Base-by-base conservation (phyloP, 2,329 filamentous ascomycete genomes). In the Lecanicillium sp. region DNA sequence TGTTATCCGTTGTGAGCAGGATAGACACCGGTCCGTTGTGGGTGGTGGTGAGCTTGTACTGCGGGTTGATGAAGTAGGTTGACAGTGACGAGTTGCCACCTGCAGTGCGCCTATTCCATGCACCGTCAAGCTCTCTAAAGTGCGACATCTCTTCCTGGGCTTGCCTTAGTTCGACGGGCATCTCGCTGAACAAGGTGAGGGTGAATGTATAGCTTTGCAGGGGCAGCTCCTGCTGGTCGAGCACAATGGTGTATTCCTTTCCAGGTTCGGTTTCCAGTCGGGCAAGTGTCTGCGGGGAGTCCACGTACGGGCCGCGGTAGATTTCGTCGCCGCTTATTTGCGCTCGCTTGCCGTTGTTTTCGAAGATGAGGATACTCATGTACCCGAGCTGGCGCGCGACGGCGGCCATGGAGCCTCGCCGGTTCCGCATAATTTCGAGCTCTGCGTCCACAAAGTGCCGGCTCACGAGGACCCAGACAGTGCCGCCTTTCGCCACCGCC, bases 261-360 rank as follows among this genome's bases (percentile, higher is more conserved):
- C 56, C 57, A 4, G 66, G 62, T 22, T 49, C 48, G 5, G 57
- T 49, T 10, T 57, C 47, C 4, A 94, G 72, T 42, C 84, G 81
- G 32, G 94, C 77, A 7, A 98, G 75, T 1, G 86, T 94, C 58
- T 97, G 94, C 2, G 88, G 88, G 3, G 89, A 94, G 60, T 96
- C 90, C 25, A 97, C 87, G 46, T 87, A 95, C n/a, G 87, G 85
- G 1, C 84, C 84, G 27, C 83, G 79, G 50, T 86, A 79, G 1
- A 85, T 58, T 17, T 80, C 75, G 6, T 78, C 77, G 40, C 90
- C 85, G 38, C 78, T 79, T 12, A 92, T 68, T 47, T 87, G 81
- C 0, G 96, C 79, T 35, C 80, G 74, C 27, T 78, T 69, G 3
- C 90, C 89, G 29, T 71, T 57, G 20, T 77, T 77, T 14, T 82